Percentiles rank a stretch among this genome's conserved stretches.
Evolutionary conservation across 352 stramenopile species (phyloP).

Genomic region (Globisporangium cystogenes): DNA sequence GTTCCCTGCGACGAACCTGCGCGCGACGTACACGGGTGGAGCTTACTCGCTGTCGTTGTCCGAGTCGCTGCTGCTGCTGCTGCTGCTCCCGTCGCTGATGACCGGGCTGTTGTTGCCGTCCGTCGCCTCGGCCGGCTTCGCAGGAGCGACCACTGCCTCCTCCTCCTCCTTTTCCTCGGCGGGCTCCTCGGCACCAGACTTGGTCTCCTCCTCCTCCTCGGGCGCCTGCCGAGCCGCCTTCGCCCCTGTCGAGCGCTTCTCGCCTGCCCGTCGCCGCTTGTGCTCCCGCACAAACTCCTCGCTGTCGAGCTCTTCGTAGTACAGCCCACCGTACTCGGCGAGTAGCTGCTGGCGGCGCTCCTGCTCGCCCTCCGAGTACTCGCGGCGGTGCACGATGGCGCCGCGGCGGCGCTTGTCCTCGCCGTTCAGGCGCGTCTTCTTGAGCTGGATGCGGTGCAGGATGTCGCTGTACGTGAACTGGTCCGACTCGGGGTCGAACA

Average conservation of each 20-base stretch:
- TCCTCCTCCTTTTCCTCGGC: constrained; percentile 3
- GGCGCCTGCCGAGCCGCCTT: constrained; percentile 2
- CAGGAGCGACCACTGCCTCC: not conserved
- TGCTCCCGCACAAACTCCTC: constrained; percentile 55
- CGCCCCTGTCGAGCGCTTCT: constrained; percentile 10
- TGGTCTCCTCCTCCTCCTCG: constrained; percentile 42
- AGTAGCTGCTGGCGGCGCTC: constrained; percentile 55
- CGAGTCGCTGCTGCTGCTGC: constrained; percentile 19
- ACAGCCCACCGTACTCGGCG: constrained; percentile 57
- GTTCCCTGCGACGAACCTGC: not conserved
- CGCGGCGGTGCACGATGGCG: constrained; percentile 66
- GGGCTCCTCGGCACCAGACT: constrained; percentile 18
- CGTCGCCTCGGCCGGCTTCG: constrained; percentile 3
- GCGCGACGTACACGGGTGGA: not conserved
- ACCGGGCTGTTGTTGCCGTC: constrained; percentile 51
- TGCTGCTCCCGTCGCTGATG: constrained; percentile 37
- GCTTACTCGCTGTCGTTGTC: constrained; percentile 66
- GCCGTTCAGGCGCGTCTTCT: constrained; percentile 72
- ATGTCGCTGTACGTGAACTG: constrained; percentile 79
- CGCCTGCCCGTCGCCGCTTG: constrained; percentile 44
- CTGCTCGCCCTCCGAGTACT: constrained; percentile 63
- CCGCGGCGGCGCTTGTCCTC: constrained; percentile 78
- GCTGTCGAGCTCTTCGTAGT: constrained; percentile 62
- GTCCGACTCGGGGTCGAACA: constrained; percentile 67
- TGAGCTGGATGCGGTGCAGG: constrained; percentile 69